phyloP scores from a whole-genome alignment of 495 filamentous ascomycete genomes.

The Cladorrhinum samala region DNA sequence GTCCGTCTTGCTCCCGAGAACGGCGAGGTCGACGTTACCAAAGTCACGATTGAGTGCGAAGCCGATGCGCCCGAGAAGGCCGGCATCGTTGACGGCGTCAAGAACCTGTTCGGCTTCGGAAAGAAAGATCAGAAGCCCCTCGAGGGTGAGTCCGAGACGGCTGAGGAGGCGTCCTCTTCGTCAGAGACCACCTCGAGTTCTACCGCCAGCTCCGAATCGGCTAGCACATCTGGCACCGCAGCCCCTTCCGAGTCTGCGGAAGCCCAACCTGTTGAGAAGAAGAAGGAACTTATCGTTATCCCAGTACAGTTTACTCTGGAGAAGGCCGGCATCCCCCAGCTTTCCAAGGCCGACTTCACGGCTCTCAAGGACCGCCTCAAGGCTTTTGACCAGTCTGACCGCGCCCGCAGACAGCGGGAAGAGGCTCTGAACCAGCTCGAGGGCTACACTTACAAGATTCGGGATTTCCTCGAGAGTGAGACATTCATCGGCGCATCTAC shows the following conservation, averaged over 20 bases:
- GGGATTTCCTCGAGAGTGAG: slow-evolving; percentile 72
- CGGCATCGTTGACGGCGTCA: slow-evolving; percentile 82
- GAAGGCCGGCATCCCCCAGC: slow-evolving; percentile 53
- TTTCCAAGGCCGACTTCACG: slow-evolving; percentile 51
- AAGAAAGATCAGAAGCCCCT: slow-evolving; percentile 79
- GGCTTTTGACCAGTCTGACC: slow-evolving; percentile 80
- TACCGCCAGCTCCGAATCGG: slow-evolving; percentile 23
- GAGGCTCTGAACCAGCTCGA: slow-evolving; percentile 90
- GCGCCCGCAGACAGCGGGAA: slow-evolving; percentile 66
- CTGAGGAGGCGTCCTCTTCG: slow-evolving; percentile 33
- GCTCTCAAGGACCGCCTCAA: slow-evolving; percentile 66
- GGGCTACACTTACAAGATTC: slow-evolving; percentile 82
- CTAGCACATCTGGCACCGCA: slow-evolving; percentile 27
- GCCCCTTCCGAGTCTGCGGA: slow-evolving; percentile 39
- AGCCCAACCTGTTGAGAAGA: slow-evolving; percentile 40
- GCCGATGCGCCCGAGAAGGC: slow-evolving; percentile 63
- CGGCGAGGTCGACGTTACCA: slow-evolving; percentile 76
- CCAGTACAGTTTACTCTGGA: slow-evolving; percentile 58
- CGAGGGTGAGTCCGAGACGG: slow-evolving; percentile 37
- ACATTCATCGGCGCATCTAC: slow-evolving; percentile 67
- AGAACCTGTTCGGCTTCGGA: slow-evolving; percentile 90
- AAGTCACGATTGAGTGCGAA: slow-evolving; percentile 78
- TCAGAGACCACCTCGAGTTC: slow-evolving; percentile 34
- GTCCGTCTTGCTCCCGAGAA: slow-evolving; percentile 65
- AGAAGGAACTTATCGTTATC: slow-evolving; percentile 66